phyloP scores from a whole-genome alignment of 2,329 filamentous ascomycete species.

The Aquanectria penicillioides region DNA sequence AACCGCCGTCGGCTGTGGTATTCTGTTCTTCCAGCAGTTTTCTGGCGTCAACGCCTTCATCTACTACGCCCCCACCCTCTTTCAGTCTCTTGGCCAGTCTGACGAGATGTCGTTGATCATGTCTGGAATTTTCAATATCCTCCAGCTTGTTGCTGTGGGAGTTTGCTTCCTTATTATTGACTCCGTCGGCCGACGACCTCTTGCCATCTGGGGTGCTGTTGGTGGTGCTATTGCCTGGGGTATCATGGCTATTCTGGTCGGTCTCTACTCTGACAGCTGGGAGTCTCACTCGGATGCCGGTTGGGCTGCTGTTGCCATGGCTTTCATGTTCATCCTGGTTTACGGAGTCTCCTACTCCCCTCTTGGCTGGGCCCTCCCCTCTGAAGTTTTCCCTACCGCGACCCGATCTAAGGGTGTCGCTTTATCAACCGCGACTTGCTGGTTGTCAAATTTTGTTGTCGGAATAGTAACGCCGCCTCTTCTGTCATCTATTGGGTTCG shows the following conservation, averaged over 20 bases:
- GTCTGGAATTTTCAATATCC: constrained; percentile 53
- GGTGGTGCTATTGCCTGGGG: constrained; percentile 61
- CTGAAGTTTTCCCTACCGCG: constrained; percentile 53
- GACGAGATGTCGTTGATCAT: constrained; percentile 48
- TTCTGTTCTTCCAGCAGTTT: constrained; percentile 26
- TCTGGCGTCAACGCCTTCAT: constrained; percentile 44
- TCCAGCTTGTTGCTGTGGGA: constrained; percentile 52
- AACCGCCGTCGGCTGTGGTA: constrained; percentile 17
- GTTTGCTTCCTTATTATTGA: constrained; percentile 49
- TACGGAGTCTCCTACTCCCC: constrained; percentile 49
- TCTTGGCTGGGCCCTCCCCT: constrained; percentile 54
- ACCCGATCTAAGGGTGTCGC: constrained; percentile 52
- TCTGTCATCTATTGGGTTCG: neutral
- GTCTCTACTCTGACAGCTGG: constrained; percentile 59
- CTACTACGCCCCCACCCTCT: constrained; percentile 57
- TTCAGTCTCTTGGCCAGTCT: constrained; percentile 18
- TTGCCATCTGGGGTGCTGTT: constrained; percentile 56
- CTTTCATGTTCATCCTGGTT: constrained; percentile 25
- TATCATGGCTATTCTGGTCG: constrained; percentile 62
- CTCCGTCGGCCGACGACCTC: constrained; percentile 56
- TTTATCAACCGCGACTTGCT: constrained; percentile 49
- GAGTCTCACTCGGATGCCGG: constrained; percentile 56
- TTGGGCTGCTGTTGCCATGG: constrained; percentile 62
- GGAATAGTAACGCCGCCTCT: constrained; percentile 11
- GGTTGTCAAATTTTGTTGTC: constrained; percentile 47